Conservation (phyloP, 345 rosid species). For the Camelina hispida region DNA sequence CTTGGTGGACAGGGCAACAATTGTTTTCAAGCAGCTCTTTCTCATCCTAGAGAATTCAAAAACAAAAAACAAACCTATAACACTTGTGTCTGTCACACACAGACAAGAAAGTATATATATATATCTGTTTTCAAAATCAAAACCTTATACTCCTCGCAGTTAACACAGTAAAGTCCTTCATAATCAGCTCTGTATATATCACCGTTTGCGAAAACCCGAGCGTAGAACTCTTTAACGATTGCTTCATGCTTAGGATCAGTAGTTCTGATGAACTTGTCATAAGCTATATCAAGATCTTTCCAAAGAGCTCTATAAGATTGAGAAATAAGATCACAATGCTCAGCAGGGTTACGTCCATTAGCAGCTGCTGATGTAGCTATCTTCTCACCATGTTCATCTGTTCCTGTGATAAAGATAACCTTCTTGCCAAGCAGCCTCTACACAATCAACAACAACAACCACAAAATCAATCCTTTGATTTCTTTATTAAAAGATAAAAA, state of each 20-base stretch:
- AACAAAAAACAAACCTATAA: slow-evolving; percentile 11
- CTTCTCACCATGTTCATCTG: slow-evolving; percentile 98
- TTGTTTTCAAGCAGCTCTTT: slow-evolving; percentile 78
- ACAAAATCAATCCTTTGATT: background rate
- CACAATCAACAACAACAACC: slow-evolving; percentile 21
- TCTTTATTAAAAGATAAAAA: background rate
- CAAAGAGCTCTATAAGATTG: slow-evolving; percentile 75
- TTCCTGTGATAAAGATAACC: slow-evolving; percentile 86
- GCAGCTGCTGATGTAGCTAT: slow-evolving; percentile 81
- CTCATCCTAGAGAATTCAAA: slow-evolving; percentile 71
- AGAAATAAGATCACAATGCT: slow-evolving; percentile 86
- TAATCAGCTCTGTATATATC: slow-evolving; percentile 92
- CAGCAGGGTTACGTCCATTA: slow-evolving; percentile 66
- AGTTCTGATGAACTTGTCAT: slow-evolving; percentile 91
- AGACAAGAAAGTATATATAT: background rate
- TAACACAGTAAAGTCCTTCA: slow-evolving; percentile 91
- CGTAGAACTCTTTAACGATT: slow-evolving; percentile 82
- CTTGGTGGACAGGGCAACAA: slow-evolving; percentile 81
- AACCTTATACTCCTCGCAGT: slow-evolving; percentile 98
- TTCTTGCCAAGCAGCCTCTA: slow-evolving; percentile 88
- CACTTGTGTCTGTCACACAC: slow-evolving; percentile 31
- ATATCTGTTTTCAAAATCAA: background rate
- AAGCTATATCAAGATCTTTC: slow-evolving; percentile 81
- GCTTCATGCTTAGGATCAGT: slow-evolving; percentile 90
- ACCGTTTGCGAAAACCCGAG: slow-evolving; percentile 78